Base-by-base conservation (phyloP, 768 basidiomycete species). In the Mrakia hoshinonis region DNA sequence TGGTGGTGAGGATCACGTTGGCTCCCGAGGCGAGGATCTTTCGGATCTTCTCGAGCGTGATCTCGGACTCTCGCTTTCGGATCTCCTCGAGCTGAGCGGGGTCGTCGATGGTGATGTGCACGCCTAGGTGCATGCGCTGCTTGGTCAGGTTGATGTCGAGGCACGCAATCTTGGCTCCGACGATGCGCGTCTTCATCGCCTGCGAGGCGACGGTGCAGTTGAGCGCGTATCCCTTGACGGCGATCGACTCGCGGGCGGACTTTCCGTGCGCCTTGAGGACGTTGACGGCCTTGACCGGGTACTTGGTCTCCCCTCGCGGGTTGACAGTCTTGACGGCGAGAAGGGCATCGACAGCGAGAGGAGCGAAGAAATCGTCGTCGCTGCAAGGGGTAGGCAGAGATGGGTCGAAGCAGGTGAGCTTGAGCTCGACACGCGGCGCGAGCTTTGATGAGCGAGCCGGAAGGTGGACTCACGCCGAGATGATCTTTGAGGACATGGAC, bases 301-400 rank as follows among this genome's bases (percentile, higher is more conserved):
- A 99, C 81, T 97, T 98, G 78, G 90, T 88, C 79, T 99, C 96
- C 38, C 96, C 96, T 66, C 92, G 86, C 74, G 87, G 81, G 79
- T 98, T 98, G 76, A 91, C 87, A 7, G 92, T 93, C 82, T 88
- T 93, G 68, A 99, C 96, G 4, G 96, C 89, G 58, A 93, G 85
- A 92, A 99, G 98, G 36, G 96, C 96, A 75, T 98, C 94, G 18
- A 99, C 96, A 64, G 95, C 93, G 88, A 99, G 91, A 58, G 96
- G 95, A 13, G 95, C 94, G 79, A 98, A 99, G 67, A 98, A 83
- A 78, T 96, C 94, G 76, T 95, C 94, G 79, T 99, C 96, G 69
- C 96, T 98, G 77, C 12, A 18, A 68, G 31, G 66, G n/a, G 54
- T n/a, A 24, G 31, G 26, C 15, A 61, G 24, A 13, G 2, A n/a